These are phyloP conservation scores for Penicillium bovifimosum DNA, from an alignment of 495 filamentous ascomycete species.

Conservation along the genomic window DNA sequence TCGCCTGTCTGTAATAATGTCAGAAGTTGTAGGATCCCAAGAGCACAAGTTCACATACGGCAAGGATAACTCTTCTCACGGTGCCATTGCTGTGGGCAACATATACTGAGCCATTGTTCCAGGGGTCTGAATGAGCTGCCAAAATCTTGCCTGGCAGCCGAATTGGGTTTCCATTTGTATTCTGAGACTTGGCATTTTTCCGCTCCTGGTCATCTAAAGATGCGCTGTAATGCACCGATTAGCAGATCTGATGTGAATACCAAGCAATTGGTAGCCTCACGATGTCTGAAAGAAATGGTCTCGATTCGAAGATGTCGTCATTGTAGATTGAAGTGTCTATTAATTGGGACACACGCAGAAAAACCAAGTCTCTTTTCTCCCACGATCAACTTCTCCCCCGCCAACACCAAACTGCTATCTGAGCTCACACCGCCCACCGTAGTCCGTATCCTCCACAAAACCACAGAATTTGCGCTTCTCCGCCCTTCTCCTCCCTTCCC, in stretches of 20 bases:
- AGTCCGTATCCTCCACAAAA: constrained; percentile 37
- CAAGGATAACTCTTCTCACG: constrained; percentile 63
- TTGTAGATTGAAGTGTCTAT: constrained; percentile 25
- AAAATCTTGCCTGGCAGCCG: constrained; percentile 78
- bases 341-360: neutral
- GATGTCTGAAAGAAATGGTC: constrained; percentile 85
- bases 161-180: constrained; percentile 78
- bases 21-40: neutral
- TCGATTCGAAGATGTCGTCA: constrained; percentile 61
- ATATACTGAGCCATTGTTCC: constrained; percentile 56
- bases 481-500: constrained; percentile 26
- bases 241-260: neutral
- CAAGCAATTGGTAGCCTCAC: constrained; percentile 19
- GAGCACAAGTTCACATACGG: constrained; percentile 56
- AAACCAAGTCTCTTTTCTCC: neutral
- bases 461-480: constrained; percentile 24
- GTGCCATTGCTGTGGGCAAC: constrained; percentile 79
- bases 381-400: constrained; percentile 4
- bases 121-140: constrained; percentile 64
- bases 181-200: constrained; percentile 72
- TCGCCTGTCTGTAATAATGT: constrained; percentile 39
- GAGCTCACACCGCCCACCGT: constrained; percentile 37
- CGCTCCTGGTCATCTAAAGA: constrained; percentile 66
- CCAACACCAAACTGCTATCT: constrained; percentile 24
- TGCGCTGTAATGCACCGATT: constrained; percentile 44